Conservation (phyloP, 176 grass and related monocot genomes). For the Carex pumila region DNA sequence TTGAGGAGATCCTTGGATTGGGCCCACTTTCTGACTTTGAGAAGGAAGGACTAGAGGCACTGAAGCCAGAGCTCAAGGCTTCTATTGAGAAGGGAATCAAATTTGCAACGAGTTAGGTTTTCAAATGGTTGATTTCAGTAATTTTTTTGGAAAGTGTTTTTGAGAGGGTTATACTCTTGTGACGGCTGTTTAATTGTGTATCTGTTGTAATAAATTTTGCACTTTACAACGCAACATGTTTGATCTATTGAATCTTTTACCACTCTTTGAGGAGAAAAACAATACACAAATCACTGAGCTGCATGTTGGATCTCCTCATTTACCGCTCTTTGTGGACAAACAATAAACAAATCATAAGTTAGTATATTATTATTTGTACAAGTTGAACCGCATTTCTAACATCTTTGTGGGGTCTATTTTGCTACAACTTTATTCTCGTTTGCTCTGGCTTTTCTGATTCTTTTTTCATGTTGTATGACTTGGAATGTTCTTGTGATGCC, state of each 20-base stretch:
- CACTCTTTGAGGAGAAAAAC: not conserved
- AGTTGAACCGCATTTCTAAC: not conserved
- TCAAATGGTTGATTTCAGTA: constrained; percentile 10
- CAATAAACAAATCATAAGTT: not conserved
- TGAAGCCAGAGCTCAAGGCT: constrained; percentile 66
- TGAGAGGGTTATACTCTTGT: constrained; percentile 17
- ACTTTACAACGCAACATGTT: not conserved
- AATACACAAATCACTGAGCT: not conserved
- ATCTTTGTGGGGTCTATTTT: not conserved
- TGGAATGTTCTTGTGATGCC: constrained; percentile 15
- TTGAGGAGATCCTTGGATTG: constrained; percentile 39
- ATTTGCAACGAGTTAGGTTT: constrained; percentile 36
- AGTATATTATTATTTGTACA: not conserved
- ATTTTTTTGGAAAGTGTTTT: constrained; percentile 35
- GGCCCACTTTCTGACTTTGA: constrained; percentile 39
- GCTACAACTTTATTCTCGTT: not conserved
- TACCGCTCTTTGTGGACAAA: too few species aligned
- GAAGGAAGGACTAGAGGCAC: constrained; percentile 63
- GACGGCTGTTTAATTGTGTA: constrained; percentile 8
- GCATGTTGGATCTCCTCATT: not conserved
- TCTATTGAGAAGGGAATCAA: constrained; percentile 93
- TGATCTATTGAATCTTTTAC: not conserved
- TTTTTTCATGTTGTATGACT: not conserved
- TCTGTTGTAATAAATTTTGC: constrained; percentile 19
- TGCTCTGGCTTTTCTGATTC: not conserved